phyloP scores from a whole-genome alignment of 1,284 basidiomycete species.

The Ganoderma meredithae region DNA sequence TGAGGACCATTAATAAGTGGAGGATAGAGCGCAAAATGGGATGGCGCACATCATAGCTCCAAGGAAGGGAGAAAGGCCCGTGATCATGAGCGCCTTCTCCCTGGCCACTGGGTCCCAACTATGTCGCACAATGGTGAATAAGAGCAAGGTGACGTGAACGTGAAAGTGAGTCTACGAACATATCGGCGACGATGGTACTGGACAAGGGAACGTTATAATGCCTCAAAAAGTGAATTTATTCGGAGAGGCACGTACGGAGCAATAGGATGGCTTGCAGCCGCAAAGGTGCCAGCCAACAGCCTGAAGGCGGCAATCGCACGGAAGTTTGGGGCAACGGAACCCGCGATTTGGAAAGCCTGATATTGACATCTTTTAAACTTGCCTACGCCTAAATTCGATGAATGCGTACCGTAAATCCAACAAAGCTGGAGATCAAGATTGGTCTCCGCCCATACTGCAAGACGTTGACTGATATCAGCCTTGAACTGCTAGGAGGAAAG shows the following conservation, averaged over 20 bases:
- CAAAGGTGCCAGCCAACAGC: constrained; percentile 63
- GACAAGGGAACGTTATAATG: background rate
- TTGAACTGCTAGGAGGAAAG: background rate
- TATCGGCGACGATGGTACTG: constrained; percentile 19
- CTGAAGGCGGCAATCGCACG: constrained; percentile 63
- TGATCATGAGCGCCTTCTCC: constrained; percentile 36
- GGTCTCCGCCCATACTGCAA: constrained; percentile 45
- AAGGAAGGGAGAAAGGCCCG: constrained; percentile 67
- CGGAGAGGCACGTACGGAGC: constrained; percentile 23
- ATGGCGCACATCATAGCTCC: constrained; percentile 51
- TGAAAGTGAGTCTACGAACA: background rate
- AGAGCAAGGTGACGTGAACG: background rate
- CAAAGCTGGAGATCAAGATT: constrained; percentile 56
- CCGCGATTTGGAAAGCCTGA: constrained; percentile 54
- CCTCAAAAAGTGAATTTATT: too few relatives aligned
- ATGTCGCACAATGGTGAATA: constrained; percentile 36
- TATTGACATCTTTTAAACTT: background rate
- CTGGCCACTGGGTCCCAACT: constrained; percentile 36
- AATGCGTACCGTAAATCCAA: constrained; percentile 52
- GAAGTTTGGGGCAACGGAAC: constrained; percentile 60
- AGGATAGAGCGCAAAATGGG: background rate
- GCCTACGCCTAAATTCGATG: background rate
- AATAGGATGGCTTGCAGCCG: constrained; percentile 38
- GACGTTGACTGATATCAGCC: background rate
- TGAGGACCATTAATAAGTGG: background rate